Evolutionary conservation across 768 basidiomycete species (phyloP).

Genomic region (Pleurotus cornucopiae): DNA sequence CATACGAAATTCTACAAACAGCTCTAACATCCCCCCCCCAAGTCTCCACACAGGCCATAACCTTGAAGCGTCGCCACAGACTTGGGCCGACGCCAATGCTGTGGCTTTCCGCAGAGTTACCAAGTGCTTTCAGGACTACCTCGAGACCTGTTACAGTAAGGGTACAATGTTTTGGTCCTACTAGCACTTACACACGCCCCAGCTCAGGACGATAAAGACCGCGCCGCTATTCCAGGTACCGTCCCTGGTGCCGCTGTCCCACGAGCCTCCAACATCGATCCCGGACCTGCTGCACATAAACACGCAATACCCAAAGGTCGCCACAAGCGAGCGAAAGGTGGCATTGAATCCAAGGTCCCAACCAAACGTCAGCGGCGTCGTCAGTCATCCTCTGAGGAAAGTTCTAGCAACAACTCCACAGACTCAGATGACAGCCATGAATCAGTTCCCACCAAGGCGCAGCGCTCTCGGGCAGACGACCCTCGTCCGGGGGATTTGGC

Average conservation of each 20-base stretch:
- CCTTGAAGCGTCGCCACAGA: no score
- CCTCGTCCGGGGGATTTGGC: neutral
- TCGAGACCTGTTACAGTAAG: conserved; percentile 8
- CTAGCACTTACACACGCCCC: neutral
- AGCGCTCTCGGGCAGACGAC: neutral
- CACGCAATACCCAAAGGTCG: neutral
- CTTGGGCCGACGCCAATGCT: no score
- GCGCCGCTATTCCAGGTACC: neutral
- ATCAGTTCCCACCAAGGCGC: neutral
- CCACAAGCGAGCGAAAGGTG: neutral
- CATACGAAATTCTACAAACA: no score
- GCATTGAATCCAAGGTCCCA: neutral
- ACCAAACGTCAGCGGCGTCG: neutral
- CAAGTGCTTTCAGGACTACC: neutral
- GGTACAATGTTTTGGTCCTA: neutral
- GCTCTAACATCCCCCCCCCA: no score
- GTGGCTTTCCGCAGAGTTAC: conserved; percentile 5
- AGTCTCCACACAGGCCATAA: no score
- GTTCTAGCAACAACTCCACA: no score
- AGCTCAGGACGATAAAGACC: neutral
- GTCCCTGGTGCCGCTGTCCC: neutral
- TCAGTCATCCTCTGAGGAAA: neutral
- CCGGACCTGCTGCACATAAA: neutral
- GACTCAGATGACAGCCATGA: no score
- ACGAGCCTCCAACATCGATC: neutral